A percentile compares a stretch with the other conserved stretches of the same genome.
These are phyloP conservation scores for Lithohypha guttulata DNA, from an alignment of 2,329 filamentous ascomycete species.

Conservation along the genomic window DNA sequence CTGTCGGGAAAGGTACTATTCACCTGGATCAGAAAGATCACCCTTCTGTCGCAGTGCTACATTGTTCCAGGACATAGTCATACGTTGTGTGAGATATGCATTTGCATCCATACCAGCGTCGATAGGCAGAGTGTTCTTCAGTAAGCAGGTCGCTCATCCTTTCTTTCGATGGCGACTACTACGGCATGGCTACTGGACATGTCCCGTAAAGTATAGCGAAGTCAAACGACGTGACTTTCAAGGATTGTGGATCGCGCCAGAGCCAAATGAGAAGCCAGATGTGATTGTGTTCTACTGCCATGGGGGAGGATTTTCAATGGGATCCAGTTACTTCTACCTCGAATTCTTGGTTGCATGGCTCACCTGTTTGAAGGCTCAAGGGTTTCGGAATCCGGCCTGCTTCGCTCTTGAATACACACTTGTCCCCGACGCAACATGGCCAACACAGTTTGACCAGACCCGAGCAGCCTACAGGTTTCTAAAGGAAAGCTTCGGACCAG, in stretches of 20 bases:
- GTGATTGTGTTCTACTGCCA: constrained; percentile 75
- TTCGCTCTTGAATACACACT: constrained; percentile 74
- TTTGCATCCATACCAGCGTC: constrained; percentile 60
- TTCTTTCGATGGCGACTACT: constrained; percentile 68
- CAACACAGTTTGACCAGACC: constrained; percentile 61
- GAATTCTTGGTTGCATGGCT: constrained; percentile 71
- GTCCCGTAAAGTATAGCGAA: constrained; percentile 55
- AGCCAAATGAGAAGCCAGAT: constrained; percentile 51
- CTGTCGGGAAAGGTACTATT: constrained; percentile 47
- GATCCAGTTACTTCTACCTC: constrained; percentile 71
- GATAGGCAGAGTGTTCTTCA: constrained; percentile 67
- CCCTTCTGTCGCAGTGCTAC: constrained; percentile 61
- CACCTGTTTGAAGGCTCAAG: constrained; percentile 50
- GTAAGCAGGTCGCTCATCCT: constrained; percentile 59
- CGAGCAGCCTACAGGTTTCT: constrained; percentile 50
- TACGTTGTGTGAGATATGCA: constrained; percentile 67
- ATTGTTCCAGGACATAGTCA: constrained; percentile 64
- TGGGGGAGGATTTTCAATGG: constrained; percentile 76
- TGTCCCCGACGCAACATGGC: constrained; percentile 63
- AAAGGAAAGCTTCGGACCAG: constrained; percentile 16
- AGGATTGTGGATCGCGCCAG: constrained; percentile 60
- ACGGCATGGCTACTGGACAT: constrained; percentile 55
- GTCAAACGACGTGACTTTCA: constrained; percentile 42
- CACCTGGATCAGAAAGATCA: constrained; percentile 35
- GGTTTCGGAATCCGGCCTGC: constrained; percentile 64